Conservation (phyloP, 2,329 filamentous ascomycete genomes). For the Lasiodiplodia theobromae region DNA sequence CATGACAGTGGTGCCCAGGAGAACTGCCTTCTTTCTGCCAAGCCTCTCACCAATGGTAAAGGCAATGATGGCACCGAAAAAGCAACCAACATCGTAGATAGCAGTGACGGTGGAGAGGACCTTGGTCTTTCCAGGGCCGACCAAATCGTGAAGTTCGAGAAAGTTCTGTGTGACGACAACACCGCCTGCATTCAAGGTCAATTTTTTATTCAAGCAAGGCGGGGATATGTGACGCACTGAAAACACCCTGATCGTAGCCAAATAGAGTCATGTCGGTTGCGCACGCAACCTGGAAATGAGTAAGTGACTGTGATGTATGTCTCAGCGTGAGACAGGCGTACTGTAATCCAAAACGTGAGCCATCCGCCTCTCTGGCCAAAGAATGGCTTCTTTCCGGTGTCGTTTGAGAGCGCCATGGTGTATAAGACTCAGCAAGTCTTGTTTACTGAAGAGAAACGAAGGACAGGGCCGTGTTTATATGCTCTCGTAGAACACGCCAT, state of each 20-base stretch:
- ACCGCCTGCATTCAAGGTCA: constrained; percentile 47
- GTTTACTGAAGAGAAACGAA: not conserved
- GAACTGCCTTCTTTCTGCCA: constrained; percentile 57
- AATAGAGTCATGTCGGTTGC: constrained; percentile 59
- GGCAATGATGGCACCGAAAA: constrained; percentile 61
- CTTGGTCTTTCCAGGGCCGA: constrained; percentile 45
- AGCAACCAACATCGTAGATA: constrained; percentile 67
- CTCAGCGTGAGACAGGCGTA: not conserved
- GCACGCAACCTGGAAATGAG: constrained; percentile 44
- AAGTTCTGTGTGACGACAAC: constrained; percentile 63
- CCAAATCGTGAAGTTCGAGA: constrained; percentile 55
- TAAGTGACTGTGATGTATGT: not conserved
- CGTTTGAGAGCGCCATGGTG: not conserved
- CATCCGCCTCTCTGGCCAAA: constrained; percentile 62
- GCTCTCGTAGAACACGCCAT: not conserved
- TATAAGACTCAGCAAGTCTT: not conserved
- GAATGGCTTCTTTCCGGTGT: constrained; percentile 46
- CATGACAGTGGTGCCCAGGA: constrained; percentile 59
- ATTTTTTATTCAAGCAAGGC: not conserved
- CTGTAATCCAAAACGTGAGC: constrained; percentile 64
- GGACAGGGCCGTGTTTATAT: not conserved
- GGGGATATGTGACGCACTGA: constrained; percentile 44
- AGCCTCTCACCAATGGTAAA: constrained; percentile 58
- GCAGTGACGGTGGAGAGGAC: constrained; percentile 60
- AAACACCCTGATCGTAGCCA: constrained; percentile 60